Conservation (phyloP, 441 rosid species). For the Eutrema salsugineum region DNA sequence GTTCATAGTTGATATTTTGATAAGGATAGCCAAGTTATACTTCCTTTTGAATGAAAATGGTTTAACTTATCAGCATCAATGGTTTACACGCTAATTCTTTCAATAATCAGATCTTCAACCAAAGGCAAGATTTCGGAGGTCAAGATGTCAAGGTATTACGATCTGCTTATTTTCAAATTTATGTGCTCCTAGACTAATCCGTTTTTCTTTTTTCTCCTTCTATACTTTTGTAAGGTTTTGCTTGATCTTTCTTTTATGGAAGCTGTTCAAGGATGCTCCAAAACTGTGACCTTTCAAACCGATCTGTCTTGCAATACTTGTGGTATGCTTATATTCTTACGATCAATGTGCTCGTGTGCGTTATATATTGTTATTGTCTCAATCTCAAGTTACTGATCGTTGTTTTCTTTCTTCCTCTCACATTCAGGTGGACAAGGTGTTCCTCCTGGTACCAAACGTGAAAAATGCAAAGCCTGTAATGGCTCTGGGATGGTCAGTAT, state of each 20-base stretch:
- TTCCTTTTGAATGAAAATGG: not conserved
- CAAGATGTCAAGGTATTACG: slow-evolving; percentile 83
- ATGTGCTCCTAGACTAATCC: not conserved
- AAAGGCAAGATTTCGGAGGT: slow-evolving; percentile 69
- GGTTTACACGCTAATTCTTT: slow-evolving; percentile 21
- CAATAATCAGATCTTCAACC: slow-evolving; percentile 58
- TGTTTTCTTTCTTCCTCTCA: slow-evolving; percentile 2
- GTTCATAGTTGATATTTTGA: not conserved
- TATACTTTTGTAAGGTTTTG: slow-evolving; percentile 49
- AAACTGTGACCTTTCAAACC: slow-evolving; percentile 78
- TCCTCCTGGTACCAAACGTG: slow-evolving; percentile 97
- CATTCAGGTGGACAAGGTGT: slow-evolving; percentile 89
- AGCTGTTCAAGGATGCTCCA: slow-evolving; percentile 97
- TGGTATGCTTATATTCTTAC: slow-evolving; percentile 47
- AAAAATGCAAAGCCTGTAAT: slow-evolving; percentile 76
- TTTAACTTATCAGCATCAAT: not conserved
- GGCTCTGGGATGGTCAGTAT: slow-evolving; percentile 92
- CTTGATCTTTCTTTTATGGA: slow-evolving; percentile 98
- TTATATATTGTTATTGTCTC: not conserved
- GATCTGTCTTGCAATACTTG: slow-evolving; percentile 83
- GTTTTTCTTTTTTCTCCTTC: not conserved
- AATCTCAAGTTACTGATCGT: not conserved
- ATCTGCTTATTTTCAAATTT: slow-evolving; percentile 16
- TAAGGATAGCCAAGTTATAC: not conserved
- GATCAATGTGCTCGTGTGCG: not conserved